Percentiles rank a stretch among this genome's conserved stretches.
Evolutionary conservation across 495 filamentous ascomycete genomes (phyloP).

Genomic region (Pseudomonodictys pantanalensis): DNA sequence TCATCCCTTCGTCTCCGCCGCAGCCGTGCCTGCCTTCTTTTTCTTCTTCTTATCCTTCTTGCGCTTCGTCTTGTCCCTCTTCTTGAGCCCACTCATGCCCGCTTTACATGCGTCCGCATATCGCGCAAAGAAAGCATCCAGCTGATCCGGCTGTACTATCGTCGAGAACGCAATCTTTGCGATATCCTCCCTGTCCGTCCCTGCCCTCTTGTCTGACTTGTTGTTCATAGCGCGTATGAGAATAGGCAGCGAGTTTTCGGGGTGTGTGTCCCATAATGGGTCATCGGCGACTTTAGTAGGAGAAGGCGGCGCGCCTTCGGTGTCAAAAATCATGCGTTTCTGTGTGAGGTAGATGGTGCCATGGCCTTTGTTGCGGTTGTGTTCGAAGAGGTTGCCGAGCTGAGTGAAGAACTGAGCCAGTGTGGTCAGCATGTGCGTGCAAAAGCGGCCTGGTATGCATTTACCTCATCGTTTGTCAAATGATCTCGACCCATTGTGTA

Average conservation of each 20-base stretch:
- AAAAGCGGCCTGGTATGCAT: constrained; percentile 5
- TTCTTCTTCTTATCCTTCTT: constrained; percentile 71
- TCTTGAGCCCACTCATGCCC: constrained; percentile 88
- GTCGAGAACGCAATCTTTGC: constrained; percentile 81
- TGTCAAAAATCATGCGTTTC: constrained; percentile 55
- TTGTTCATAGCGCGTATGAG: constrained; percentile 83
- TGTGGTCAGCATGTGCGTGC: constrained; percentile 24
- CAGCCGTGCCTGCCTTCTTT: constrained; percentile 66
- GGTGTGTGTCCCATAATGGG: constrained; percentile 54
- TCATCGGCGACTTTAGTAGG: constrained; percentile 39
- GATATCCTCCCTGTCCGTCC: constrained; percentile 44
- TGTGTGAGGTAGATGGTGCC: constrained; percentile 83
- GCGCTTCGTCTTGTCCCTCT: constrained; percentile 77
- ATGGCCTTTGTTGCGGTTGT: constrained; percentile 63
- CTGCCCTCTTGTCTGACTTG: constrained; percentile 50
- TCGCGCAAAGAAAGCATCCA: constrained; percentile 75
- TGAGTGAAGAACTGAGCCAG: constrained; percentile 74
- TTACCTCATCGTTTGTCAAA: constrained; percentile 73
- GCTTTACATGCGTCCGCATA: constrained; percentile 93
- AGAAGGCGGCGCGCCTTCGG: constrained; percentile 15
- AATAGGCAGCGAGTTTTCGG: constrained; percentile 60
- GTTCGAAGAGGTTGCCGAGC: constrained; percentile 70
- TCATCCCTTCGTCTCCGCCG: constrained; percentile 57
- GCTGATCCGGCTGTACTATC: constrained; percentile 66
- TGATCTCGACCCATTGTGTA: constrained; percentile 52